Conservation (phyloP, 2,329 filamentous ascomycete species). For the Cytospora chrysosperma region DNA sequence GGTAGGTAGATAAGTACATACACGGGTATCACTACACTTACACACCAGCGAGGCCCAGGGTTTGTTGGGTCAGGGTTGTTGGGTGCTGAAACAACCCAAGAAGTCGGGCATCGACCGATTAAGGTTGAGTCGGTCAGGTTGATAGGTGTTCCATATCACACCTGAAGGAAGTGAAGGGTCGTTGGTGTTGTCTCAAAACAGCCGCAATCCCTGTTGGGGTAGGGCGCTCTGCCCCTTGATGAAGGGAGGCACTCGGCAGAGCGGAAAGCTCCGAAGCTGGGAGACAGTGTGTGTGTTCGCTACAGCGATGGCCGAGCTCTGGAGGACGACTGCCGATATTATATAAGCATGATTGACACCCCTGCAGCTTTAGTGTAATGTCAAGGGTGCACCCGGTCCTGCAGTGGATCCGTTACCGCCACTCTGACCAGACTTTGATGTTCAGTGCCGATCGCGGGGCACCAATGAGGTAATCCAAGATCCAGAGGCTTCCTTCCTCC, state of each 20-base stretch:
- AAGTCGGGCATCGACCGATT: neutral
- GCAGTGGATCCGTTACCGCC: no score
- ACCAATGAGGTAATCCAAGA: neutral
- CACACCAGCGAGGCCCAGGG: no score
- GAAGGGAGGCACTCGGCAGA: conserved; percentile 1
- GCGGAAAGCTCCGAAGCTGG: conserved; percentile 16
- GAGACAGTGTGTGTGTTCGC: no score
- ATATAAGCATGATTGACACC: no score
- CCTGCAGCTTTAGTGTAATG: no score
- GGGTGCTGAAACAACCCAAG: neutral
- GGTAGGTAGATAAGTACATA: no score
- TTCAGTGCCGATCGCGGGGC: conserved; percentile 10
- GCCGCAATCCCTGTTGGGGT: conserved; percentile 9
- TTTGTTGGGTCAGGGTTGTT: no score
- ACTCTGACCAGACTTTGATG: no score
- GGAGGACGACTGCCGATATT: neutral
- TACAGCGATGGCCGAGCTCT: neutral
- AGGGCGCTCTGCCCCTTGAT: conserved; percentile 5
- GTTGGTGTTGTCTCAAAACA: conserved; percentile 19
- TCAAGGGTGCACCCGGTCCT: neutral
- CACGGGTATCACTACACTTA: no score
- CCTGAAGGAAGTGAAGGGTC: conserved; percentile 12
- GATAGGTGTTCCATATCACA: neutral
- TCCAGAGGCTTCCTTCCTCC: conserved; percentile 5
- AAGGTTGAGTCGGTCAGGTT: neutral